These are phyloP conservation scores for Monilinia fructicola DNA, from an alignment of 2,329 filamentous ascomycete genomes.

Conservation along the genomic window DNA sequence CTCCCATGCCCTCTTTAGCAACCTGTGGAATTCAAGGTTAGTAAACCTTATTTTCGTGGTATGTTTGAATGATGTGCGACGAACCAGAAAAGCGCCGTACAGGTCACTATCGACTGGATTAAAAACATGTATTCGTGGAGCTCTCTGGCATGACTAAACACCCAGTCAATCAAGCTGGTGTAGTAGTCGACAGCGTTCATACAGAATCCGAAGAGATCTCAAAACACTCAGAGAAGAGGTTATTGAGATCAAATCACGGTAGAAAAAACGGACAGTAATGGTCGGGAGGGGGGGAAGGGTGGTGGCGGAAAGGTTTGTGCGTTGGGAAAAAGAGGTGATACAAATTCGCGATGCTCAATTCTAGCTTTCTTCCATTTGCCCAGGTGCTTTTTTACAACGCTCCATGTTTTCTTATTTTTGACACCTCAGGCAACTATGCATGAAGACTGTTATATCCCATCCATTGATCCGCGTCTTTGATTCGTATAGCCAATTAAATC, in stretches of 20 bases:
- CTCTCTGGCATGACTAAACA: slow-evolving; percentile 40
- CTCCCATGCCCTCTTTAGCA: slow-evolving; percentile 81
- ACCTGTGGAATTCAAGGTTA: slow-evolving; percentile 52
- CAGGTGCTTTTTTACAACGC: slow-evolving; percentile 10
- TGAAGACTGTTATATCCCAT: background rate
- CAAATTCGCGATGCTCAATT: slow-evolving; percentile 8
- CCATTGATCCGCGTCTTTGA: background rate
- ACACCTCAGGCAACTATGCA: slow-evolving; percentile 16
- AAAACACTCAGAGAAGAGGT: slow-evolving; percentile 23
- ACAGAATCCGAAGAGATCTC: slow-evolving; percentile 29
- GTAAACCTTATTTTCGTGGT: slow-evolving; percentile 1
- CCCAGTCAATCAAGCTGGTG: slow-evolving; percentile 38
- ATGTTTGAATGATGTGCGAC: slow-evolving; percentile 10
- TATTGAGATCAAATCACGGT: slow-evolving; percentile 12
- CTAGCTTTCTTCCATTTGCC: slow-evolving; percentile 3
- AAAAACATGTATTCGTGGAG: slow-evolving; percentile 37
- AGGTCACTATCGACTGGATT: slow-evolving; percentile 40
- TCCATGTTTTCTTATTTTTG: background rate
- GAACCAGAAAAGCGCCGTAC: slow-evolving; percentile 39
- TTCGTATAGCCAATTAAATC: background rate
- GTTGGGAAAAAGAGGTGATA: background rate
- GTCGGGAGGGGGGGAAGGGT: background rate
- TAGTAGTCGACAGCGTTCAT: slow-evolving; percentile 42
- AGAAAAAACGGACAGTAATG: background rate
- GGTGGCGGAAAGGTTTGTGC: background rate